Evolutionary conservation across 176 grass and related monocot genomes (phyloP).

Genomic region (Aegilops longissima): DNA sequence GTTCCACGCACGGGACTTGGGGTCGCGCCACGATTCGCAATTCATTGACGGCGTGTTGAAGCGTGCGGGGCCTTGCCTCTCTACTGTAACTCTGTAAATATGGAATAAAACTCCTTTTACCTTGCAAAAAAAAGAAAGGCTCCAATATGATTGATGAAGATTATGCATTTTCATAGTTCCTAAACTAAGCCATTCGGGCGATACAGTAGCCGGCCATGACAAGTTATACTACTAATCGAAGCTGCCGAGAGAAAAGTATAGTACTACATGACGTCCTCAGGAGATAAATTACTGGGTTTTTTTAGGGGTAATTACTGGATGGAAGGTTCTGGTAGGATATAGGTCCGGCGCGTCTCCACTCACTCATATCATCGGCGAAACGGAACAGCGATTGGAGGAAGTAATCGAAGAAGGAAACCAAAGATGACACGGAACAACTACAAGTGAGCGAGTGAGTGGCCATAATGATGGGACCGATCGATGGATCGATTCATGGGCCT

Average conservation of each 20-base stretch:
- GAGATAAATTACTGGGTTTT: background rate
- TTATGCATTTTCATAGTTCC: too few species aligned
- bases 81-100: too few species aligned
- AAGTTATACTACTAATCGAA: too few species aligned
- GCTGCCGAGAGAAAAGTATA: background rate
- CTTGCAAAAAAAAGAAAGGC: too few species aligned
- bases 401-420: background rate
- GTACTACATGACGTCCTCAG: background rate
- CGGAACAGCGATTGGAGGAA: background rate
- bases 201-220: too few species aligned
- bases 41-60: too few species aligned
- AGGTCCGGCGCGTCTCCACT: background rate
- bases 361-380: background rate
- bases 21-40: too few species aligned
- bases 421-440: background rate
- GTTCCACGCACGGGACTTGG: too few species aligned
- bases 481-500: background rate
- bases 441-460: background rate
- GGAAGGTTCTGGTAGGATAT: background rate
- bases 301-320: background rate
- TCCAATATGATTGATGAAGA: too few species aligned
- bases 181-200: too few species aligned
- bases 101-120: too few species aligned
- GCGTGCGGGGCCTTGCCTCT: too few species aligned
- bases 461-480: background rate